Evolutionary conservation across 352 stramenopile species (phyloP), one percentile per base, ranked within the genome.

Genomic region (Globisporangium heterothallicum): DNA sequence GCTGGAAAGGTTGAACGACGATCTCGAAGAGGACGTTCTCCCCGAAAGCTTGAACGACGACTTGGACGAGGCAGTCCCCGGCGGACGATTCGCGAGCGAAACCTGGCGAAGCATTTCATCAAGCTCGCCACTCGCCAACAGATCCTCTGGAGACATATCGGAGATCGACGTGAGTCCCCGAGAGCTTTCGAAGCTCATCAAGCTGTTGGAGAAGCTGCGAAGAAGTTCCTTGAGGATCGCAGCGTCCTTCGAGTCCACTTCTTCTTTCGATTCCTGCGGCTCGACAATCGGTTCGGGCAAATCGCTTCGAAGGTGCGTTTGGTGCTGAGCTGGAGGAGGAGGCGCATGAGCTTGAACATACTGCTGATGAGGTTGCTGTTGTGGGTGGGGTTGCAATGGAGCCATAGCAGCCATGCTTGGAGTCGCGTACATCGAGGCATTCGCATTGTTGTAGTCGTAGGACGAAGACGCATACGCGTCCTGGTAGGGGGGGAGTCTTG

Each of bases 81-180:
- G 49, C 19, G 57, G 38, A 16, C 41, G 53, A 16, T 87, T 85
- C 35, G 70, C 78, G 53, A 91, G 78, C 22, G 74, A 91, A 21
- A 88, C 66, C 3, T 78, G 70, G 21, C 70, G 68, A 30, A 91
- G 74, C 67, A 91, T 88, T 50, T 91, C 80, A 42, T 91, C 80
- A 35, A 91, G 63, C 61, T 91, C 80, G 4, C 80, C 80, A 66
- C 80, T 91, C 4, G 73, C 80, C 18, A 91, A 66, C 25, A 91
- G 50, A 26, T 88, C 80, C 27, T 91, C 80, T 0, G 80, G 80
- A 25, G 78, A 88, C 68, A 91, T 83, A 36, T 91, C 80, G 5
- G 72, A 66, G 42, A 88, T 74, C 34, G 80, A 88, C 32, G 59
- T 70, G 40, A 86, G 42, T 3, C 66, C 75, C 3, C 74, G 61